These are phyloP conservation scores for Boletus barrowsii DNA, from an alignment of 768 basidiomycete species.

Conservation along the genomic window DNA sequence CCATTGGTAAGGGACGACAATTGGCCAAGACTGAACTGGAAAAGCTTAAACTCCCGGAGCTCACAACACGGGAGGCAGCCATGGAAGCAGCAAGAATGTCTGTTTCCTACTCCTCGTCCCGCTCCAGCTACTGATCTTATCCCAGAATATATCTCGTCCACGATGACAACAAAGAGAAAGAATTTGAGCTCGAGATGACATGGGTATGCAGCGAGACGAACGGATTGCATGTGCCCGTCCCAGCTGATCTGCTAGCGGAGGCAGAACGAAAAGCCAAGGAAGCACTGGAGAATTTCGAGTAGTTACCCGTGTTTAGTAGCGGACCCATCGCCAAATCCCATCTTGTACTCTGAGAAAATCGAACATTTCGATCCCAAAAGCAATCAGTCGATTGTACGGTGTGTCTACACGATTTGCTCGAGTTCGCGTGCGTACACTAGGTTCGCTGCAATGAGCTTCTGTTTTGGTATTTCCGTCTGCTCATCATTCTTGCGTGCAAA, in stretches of 20 bases:
- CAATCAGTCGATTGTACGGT: not conserved
- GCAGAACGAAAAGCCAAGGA: conserved; percentile 88
- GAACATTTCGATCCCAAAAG: not conserved
- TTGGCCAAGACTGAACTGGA: conserved; percentile 98
- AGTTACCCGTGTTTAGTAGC: conserved; percentile 21
- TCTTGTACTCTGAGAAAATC: conserved; percentile 1
- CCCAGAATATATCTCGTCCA: conserved; percentile 93
- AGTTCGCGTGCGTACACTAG: conserved; percentile 81
- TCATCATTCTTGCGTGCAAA: conserved; percentile 84
- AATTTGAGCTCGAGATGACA: conserved; percentile 96
- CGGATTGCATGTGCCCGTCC: conserved; percentile 77
- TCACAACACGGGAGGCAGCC: conserved; percentile 83
- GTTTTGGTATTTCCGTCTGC: conserved; percentile 79
- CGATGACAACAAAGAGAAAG: conserved; percentile 97
- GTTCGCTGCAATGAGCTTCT: conserved; percentile 76
- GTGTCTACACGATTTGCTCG: conserved; percentile 79
- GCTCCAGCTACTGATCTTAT: conserved; percentile 5
- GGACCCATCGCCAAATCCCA: conserved; percentile 9
- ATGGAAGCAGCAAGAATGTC: conserved; percentile 94
- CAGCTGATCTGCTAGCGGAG: conserved; percentile 77
- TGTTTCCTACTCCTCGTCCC: conserved; percentile 27
- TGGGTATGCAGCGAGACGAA: conserved; percentile 91
- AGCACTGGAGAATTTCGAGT: conserved; percentile 69
- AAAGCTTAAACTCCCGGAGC: conserved; percentile 83
- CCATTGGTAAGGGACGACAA: conserved; percentile 98